These are phyloP conservation scores for Hamamelis virginiana DNA, from an alignment of 164 flowering plant genomes.

Conservation along the genomic window DNA sequence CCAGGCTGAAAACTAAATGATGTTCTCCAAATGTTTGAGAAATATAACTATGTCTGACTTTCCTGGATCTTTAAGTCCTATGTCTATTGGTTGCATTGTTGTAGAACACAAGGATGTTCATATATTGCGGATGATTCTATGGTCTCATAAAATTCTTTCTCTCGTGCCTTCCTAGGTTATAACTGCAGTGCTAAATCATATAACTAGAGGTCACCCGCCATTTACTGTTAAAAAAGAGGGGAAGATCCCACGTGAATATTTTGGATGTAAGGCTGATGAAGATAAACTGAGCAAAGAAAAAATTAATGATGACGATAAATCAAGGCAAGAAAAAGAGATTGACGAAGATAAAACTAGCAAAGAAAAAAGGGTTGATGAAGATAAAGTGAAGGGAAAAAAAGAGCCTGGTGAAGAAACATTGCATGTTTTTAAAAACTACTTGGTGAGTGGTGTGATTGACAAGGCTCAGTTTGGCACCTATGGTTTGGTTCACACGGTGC, in stretches of 20 bases:
- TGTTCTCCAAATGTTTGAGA: background rate
- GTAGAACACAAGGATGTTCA: background rate
- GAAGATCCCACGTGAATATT: slow-evolving; percentile 55
- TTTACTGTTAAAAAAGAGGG: slow-evolving; percentile 67
- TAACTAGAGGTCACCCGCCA: slow-evolving; percentile 64
- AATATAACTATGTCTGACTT: background rate
- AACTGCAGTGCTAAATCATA: slow-evolving; percentile 70
- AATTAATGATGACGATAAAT: background rate
- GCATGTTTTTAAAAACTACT: slow-evolving; percentile 58
- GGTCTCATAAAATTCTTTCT: background rate
- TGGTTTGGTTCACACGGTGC: slow-evolving; percentile 91
- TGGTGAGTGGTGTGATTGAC: slow-evolving; percentile 92
- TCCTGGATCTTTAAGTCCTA: background rate
- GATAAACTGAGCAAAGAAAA: slow-evolving; percentile 6
- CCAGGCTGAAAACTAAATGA: background rate
- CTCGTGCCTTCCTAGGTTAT: slow-evolving; percentile 58
- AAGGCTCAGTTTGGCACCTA: slow-evolving; percentile 93
- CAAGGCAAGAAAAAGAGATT: background rate
- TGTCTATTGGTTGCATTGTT: background rate
- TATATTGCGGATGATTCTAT: too few relatives aligned
- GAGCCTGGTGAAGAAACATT: slow-evolving; percentile 48
- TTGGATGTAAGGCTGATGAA: slow-evolving; percentile 29
- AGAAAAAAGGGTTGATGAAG: slow-evolving; percentile 5
- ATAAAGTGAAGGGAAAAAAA: background rate
- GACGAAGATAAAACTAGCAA: slow-evolving; percentile 5